Base-by-base conservation (phyloP, 2,329 filamentous ascomycete species). In the Alternaria sp. region DNA sequence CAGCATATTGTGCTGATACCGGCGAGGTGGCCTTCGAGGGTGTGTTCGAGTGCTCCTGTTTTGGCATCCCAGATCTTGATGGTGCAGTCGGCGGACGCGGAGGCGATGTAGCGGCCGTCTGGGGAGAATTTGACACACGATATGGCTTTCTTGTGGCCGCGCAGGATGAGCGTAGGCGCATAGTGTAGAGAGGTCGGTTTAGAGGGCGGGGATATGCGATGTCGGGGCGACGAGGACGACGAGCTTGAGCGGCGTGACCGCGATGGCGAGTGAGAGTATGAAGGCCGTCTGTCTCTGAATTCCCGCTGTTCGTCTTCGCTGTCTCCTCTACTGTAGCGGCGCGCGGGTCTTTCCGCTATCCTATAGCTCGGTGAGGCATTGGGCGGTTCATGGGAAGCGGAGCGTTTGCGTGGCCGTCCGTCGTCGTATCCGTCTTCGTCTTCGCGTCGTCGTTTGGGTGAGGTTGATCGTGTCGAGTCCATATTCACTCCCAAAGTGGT, bases 1-100 rank as follows among this genome's bases (percentile, higher is more conserved):
- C 95, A 99, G n/a, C 94, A 90, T 49, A 99, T 86, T 40, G 93
- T 94, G 32, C 92, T 97, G 18, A 99, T 89, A 62, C 95, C 95
- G 0, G 94, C 94, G 75, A 97, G 87, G 81, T 99, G 95, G 7
- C 94, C 95, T 73, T 97, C 92, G 25, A 99, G 87, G 0, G 93
- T 97, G 72, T 97, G 92, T 76, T 94, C 88, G 63, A 95, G 89
- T 57, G 85, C 86, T 49, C 94, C 94, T 0, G 91, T 94, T 0
- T 80, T 78, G 1, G 92, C 89, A 75, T 94, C 89, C 94, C 95
- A 99, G 60, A 98, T 89, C 79, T 95, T 97, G 74, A 97, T 87
- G 8, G 93, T 95, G 56, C 88, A 91, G 80, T 99, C 95, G 20
- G 94, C 93, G 9, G 73, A 97, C 54, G 90, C 91, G 64, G 91